Percentiles rank a stretch among this genome's conserved stretches.
Conservation (phyloP, 108 stramenopile species). For the Pseudonitzschia multiseries region DNA sequence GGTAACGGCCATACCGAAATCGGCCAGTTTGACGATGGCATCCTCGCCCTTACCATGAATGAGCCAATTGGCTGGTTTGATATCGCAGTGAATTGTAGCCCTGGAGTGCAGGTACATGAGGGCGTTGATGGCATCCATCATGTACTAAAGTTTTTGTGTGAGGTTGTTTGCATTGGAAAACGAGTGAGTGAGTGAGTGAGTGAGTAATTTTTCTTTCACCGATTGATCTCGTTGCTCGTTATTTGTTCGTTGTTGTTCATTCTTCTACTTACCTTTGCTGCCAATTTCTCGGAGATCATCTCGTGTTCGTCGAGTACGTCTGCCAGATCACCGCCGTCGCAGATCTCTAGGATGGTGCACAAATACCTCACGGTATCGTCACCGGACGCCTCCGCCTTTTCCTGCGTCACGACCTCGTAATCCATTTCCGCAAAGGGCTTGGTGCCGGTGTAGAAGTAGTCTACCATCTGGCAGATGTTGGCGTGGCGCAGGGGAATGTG, state of each 20-base stretch:
- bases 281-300: background rate
- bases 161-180: background rate
- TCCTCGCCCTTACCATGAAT: slow-evolving; percentile 4
- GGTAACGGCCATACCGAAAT: slow-evolving; percentile 32
- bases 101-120: slow-evolving; percentile 16
- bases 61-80: slow-evolving; percentile 25
- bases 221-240: background rate
- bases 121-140: slow-evolving; percentile 15
- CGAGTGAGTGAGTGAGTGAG: background rate
- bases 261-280: background rate
- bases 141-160: background rate
- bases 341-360: slow-evolving; percentile 25
- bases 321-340: slow-evolving; percentile 19
- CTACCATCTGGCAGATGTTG: slow-evolving; percentile 24
- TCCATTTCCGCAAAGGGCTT: slow-evolving; percentile 7
- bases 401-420: background rate
- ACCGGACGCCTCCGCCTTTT: background rate
- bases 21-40: slow-evolving; percentile 20
- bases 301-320: slow-evolving; percentile 5
- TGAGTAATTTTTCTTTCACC: background rate
- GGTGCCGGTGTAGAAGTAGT: slow-evolving; percentile 20
- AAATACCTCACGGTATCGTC: background rate
- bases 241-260: background rate
- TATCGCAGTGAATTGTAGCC: slow-evolving; percentile 26
- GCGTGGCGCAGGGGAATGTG: slow-evolving; percentile 23